Evolutionary conservation across 768 basidiomycete genomes (phyloP).

Genomic region (Lepiota brunneoincarnata): DNA sequence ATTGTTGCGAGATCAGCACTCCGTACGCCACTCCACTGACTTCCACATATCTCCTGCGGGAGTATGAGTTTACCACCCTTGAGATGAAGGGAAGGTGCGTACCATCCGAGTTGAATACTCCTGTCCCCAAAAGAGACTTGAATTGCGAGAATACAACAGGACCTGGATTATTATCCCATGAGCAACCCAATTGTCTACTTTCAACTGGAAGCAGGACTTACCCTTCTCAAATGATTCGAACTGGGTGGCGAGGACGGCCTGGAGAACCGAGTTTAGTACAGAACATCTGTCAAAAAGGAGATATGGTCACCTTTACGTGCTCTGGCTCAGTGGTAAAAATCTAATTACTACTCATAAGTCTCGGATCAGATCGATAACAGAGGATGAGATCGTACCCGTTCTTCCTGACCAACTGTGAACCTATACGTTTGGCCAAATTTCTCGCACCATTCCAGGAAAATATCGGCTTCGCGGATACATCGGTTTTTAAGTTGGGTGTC

Average conservation of each 20-base stretch:
- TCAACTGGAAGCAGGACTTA: conserved; percentile 4
- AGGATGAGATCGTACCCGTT: conserved; percentile 19
- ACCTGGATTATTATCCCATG: conserved; percentile 19
- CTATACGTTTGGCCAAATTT: conserved; percentile 18
- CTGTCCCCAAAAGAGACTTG: conserved; percentile 43
- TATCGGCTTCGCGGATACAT: not conserved
- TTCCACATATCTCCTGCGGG: conserved; percentile 61
- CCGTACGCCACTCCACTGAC: conserved; percentile 27
- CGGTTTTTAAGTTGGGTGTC: not conserved
- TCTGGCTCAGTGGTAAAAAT: conserved; percentile 25
- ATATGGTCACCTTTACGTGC: conserved; percentile 30
- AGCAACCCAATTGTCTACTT: not conserved
- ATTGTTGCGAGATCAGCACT: not conserved
- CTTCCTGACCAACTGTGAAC: conserved; percentile 24
- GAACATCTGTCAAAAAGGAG: not conserved
- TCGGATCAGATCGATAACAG: not conserved
- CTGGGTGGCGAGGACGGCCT: conserved; percentile 42
- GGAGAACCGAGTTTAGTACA: not conserved
- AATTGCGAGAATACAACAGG: conserved; percentile 24
- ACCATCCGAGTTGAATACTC: conserved; percentile 63
- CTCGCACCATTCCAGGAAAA: conserved; percentile 12
- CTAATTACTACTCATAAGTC: conserved; percentile 17
- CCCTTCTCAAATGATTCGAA: conserved; percentile 46
- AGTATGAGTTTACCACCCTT: not conserved
- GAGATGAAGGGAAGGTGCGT: conserved; percentile 9